Evolutionary conservation across 192 early-diverging fungal species (phyloP).

Genomic region (Lunasporangiospora selenospora): DNA sequence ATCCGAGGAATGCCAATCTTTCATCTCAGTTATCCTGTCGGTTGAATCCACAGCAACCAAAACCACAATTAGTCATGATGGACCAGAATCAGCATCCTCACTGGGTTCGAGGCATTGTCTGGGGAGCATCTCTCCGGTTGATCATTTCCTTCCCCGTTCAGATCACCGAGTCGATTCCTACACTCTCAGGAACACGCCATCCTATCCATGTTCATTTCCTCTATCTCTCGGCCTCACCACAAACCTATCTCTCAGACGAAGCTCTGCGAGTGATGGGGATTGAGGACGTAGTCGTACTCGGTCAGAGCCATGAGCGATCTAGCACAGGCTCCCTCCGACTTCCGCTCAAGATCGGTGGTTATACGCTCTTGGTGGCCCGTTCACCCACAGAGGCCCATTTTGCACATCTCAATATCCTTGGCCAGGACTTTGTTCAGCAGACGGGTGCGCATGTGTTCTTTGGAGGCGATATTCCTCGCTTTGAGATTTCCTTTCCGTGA

Average conservation of each 20-base stretch:
- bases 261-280: slow-evolving; percentile 9
- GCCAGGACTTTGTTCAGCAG: slow-evolving; percentile 32
- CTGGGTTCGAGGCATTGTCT: slow-evolving; percentile 17
- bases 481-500: slow-evolving; percentile 24
- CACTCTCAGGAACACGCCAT: slow-evolving; percentile 15
- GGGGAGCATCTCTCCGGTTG: slow-evolving; percentile 15
- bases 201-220: slow-evolving; percentile 31
- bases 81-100: no score
- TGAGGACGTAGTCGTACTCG: slow-evolving; percentile 31
- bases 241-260: slow-evolving; percentile 29
- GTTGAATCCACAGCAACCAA: no score
- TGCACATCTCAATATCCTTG: slow-evolving; percentile 41
- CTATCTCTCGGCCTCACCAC: slow-evolving; percentile 16
- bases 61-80: no score
- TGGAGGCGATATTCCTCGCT: slow-evolving; percentile 28
- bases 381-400: slow-evolving; percentile 27
- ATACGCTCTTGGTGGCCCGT: slow-evolving; percentile 9
- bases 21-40: no score
- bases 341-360: slow-evolving; percentile 35
- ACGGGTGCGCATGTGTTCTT: slow-evolving; percentile 24
- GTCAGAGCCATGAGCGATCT: background rate
- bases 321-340: background rate
- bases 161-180: slow-evolving; percentile 19
- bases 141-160: slow-evolving; percentile 33
- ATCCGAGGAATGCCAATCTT: slow-evolving; percentile 1